These are phyloP conservation scores for Claviceps sorghi DNA, from an alignment of 2,329 filamentous ascomycete genomes.

Conservation along the genomic window DNA sequence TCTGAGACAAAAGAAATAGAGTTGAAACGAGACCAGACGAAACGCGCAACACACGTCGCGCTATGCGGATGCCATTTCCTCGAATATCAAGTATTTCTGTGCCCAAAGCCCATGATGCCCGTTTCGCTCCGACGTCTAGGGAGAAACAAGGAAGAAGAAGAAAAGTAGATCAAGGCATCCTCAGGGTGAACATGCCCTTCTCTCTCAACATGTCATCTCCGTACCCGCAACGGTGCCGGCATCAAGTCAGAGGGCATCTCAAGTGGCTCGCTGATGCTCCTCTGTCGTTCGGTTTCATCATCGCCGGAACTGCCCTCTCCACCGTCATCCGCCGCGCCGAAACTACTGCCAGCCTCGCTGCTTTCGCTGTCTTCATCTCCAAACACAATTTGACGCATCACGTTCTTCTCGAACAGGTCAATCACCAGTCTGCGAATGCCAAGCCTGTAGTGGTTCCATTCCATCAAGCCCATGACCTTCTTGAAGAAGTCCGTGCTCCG, in stretches of 20 bases:
- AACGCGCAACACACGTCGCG: too few species aligned
- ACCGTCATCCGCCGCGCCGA: conserved; percentile 39
- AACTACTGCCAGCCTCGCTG: conserved; percentile 36
- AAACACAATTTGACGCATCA: conserved; percentile 72
- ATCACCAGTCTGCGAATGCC: conserved; percentile 80
- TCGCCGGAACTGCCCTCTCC: conserved; percentile 30
- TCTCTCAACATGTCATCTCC: too few species aligned
- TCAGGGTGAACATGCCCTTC: neutral
- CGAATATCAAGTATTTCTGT: neutral
- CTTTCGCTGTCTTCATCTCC: conserved; percentile 56
- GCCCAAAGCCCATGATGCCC: neutral
- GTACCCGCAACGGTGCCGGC: conserved; percentile 20
- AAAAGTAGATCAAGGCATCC: too few species aligned
- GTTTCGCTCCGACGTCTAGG: too few species aligned
- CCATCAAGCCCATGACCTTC: conserved; percentile 70
- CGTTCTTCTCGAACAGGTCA: conserved; percentile 84
- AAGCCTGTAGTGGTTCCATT: conserved; percentile 79
- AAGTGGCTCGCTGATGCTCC: conserved; percentile 34
- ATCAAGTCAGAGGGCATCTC: conserved; percentile 20
- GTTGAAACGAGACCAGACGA: neutral
- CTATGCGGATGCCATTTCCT: too few species aligned
- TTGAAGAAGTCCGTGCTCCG: conserved; percentile 64
- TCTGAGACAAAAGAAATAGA: neutral
- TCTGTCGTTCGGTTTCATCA: conserved; percentile 42
- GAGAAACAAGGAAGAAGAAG: neutral